A percentile compares a stretch with the other conserved stretches of the same genome.
These are phyloP conservation scores for Ceratocystis albifundus DNA, from an alignment of 2,329 filamentous ascomycete genomes.

Conservation along the genomic window DNA sequence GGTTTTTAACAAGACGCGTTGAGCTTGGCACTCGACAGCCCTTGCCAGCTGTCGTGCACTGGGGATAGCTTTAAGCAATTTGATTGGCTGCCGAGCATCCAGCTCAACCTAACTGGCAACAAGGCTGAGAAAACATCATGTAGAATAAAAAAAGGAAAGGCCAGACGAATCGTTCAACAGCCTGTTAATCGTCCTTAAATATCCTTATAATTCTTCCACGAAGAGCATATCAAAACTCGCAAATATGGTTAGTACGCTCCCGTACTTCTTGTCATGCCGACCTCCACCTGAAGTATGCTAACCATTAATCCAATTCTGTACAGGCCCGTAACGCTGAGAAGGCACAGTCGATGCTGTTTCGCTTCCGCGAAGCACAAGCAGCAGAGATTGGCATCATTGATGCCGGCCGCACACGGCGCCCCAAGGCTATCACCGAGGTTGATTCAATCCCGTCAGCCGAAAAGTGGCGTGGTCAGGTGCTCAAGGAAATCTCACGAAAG, in stretches of 20 bases:
- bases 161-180: not conserved
- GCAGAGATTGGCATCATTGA: conserved; percentile 94
- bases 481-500: conserved; percentile 95
- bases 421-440: conserved; percentile 80
- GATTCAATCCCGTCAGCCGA: conserved; percentile 77
- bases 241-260: conserved; percentile 12
- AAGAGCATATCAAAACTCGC: not conserved
- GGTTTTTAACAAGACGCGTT: not conserved
- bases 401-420: conserved; percentile 75
- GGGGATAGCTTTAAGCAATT: not conserved
- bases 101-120: not conserved
- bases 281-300: not conserved
- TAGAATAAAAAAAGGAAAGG: not conserved
- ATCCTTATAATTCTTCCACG: not conserved
- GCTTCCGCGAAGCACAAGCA: conserved; percentile 95
- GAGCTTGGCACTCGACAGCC: not conserved
- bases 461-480: conserved; percentile 94
- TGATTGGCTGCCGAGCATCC: not conserved
- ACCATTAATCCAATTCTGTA: not conserved
- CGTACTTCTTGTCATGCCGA: not conserved
- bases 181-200: not conserved
- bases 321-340: conserved; percentile 96
- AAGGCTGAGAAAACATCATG: conserved; percentile 3
- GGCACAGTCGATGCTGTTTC: conserved; percentile 99
- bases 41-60: not conserved